phyloP scores from a whole-genome alignment of 495 filamentous ascomycete genomes.

The Podospora didyma region DNA sequence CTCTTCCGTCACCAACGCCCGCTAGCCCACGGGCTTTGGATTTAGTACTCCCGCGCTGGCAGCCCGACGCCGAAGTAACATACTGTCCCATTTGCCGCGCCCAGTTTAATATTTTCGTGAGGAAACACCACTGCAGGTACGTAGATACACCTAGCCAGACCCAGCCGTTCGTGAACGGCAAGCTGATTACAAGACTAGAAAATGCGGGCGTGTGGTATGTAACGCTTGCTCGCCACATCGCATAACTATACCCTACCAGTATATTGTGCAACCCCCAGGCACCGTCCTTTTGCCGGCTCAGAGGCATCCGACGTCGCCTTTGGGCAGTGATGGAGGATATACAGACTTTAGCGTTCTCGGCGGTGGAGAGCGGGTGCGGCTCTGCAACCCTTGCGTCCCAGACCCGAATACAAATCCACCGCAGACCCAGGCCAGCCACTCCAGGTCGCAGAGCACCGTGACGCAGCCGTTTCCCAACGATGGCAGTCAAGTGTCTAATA shows the following conservation, averaged over 20 bases:
- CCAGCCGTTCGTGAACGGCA: background rate
- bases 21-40: constrained; percentile 15
- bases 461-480: background rate
- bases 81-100: constrained; percentile 77
- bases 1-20: background rate
- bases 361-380: constrained; percentile 81
- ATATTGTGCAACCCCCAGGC: constrained; percentile 79
- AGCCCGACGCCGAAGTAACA: constrained; percentile 74
- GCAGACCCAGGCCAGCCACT: constrained; percentile 20
- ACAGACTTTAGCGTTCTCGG: constrained; percentile 43
- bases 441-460: constrained; percentile 28
- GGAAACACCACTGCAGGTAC: constrained; percentile 86
- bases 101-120: constrained; percentile 78
- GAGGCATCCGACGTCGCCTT: constrained; percentile 30
- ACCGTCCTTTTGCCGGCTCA: constrained; percentile 36
- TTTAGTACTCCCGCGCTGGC: constrained; percentile 67
- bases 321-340: constrained; percentile 44
- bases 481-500: background rate
- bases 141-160: constrained; percentile 14
- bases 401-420: constrained; percentile 78
- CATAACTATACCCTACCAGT: constrained; percentile 90
- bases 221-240: constrained; percentile 86
- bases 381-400: constrained; percentile 93
- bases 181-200: constrained; percentile 44
- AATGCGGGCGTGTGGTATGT: constrained; percentile 94